These are phyloP conservation scores for Elsinoe batatas DNA, from an alignment of 2,329 filamentous ascomycete genomes.

Conservation along the genomic window DNA sequence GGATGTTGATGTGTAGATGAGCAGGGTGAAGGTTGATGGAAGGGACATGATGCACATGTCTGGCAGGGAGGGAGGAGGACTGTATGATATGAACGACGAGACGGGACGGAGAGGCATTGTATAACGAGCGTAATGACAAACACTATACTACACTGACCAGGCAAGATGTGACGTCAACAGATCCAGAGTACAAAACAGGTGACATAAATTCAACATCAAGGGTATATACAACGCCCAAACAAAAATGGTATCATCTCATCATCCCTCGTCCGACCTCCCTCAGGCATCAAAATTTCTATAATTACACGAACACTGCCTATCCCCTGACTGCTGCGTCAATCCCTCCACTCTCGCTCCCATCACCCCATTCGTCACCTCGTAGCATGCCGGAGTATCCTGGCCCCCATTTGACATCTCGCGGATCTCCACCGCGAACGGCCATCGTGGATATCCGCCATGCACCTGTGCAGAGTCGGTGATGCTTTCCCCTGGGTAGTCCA, in stretches of 20 bases:
- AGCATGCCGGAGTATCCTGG: constrained; percentile 45
- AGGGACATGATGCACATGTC: not conserved
- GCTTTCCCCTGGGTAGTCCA: constrained; percentile 15
- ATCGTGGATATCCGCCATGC: constrained; percentile 32
- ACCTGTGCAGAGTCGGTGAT: not conserved
- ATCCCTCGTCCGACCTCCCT: not conserved
- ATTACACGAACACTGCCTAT: constrained; percentile 35
- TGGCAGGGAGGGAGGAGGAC: not conserved
- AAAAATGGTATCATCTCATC: constrained; percentile 1
- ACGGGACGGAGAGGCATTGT: not conserved
- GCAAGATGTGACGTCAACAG: too few relatives aligned
- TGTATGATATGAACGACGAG: not conserved
- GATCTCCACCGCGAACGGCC: constrained; percentile 52
- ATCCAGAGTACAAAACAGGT: too few relatives aligned
- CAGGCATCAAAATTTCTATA: constrained; percentile 31
- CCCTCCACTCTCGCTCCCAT: constrained; percentile 28
- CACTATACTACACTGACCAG: not conserved
- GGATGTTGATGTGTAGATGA: constrained; percentile 13
- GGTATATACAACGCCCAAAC: not conserved
- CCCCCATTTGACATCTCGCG: constrained; percentile 42
- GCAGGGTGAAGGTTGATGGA: not conserved
- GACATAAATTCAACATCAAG: too few relatives aligned
- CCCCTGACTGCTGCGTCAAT: constrained; percentile 27
- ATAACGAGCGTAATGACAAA: not conserved
- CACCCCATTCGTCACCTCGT: constrained; percentile 30